Conservation (phyloP, 495 filamentous ascomycete species). For the Penicillium cosmopolitanum region DNA sequence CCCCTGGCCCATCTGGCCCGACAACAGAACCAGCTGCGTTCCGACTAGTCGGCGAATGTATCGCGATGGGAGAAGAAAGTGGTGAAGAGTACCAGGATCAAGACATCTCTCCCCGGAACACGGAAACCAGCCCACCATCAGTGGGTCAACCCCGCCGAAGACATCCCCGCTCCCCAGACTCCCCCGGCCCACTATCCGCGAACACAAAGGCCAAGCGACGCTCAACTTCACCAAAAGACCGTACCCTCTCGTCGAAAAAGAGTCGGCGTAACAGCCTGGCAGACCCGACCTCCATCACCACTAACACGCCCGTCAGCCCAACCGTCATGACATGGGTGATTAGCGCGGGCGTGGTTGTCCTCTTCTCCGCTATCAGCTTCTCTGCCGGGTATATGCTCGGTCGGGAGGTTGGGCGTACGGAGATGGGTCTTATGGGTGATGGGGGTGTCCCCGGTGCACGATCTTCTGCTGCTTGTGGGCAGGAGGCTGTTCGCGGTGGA, state of each 20-base stretch:
- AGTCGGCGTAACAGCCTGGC: slow-evolving; percentile 45
- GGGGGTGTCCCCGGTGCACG: slow-evolving; percentile 33
- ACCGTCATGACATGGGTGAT: slow-evolving; percentile 91
- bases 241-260: slow-evolving; percentile 57
- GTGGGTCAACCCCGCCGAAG: slow-evolving; percentile 24
- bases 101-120: slow-evolving; percentile 14
- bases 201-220: slow-evolving; percentile 53
- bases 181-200: slow-evolving; percentile 26
- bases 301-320: slow-evolving; percentile 45
- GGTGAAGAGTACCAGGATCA: slow-evolving; percentile 20
- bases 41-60: slow-evolving; percentile 76
- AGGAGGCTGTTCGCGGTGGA: slow-evolving; percentile 47
- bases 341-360: slow-evolving; percentile 86
- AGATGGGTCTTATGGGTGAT: slow-evolving; percentile 51
- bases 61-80: slow-evolving; percentile 59
- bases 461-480: slow-evolving; percentile 43
- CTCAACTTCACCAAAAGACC: slow-evolving; percentile 57
- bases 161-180: slow-evolving; percentile 26
- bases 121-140: slow-evolving; percentile 28
- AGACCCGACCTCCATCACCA: slow-evolving; percentile 20
- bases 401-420: slow-evolving; percentile 74
- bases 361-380: slow-evolving; percentile 90
- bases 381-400: slow-evolving; percentile 91
- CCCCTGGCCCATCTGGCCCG: slow-evolving; percentile 24
- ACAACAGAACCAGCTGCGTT: slow-evolving; percentile 39